phyloP scores from a whole-genome alignment of 2,329 filamentous ascomycete species.

The Clathrospora elynae region DNA sequence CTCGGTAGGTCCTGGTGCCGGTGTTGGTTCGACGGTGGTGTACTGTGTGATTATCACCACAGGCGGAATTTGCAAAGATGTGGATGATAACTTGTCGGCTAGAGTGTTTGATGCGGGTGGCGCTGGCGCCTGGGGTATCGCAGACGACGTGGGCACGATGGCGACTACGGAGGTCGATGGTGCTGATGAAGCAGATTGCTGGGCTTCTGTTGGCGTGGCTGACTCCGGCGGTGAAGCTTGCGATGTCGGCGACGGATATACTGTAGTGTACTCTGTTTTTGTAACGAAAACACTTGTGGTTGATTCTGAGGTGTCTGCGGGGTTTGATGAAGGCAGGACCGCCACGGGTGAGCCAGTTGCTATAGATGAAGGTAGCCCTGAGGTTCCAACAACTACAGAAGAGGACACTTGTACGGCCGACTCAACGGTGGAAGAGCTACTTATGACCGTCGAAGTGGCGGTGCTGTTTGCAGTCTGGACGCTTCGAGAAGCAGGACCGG shows the following conservation, averaged over 20 bases:
- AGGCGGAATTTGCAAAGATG: constrained; percentile 29
- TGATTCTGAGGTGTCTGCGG: constrained; percentile 8
- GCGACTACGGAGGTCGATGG: constrained; percentile 3
- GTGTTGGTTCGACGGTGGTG: constrained; percentile 31
- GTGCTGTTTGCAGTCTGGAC: constrained; percentile 1
- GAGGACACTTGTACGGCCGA: constrained; percentile 6
- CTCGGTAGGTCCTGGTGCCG: constrained; percentile 6
- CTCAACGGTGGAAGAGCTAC: constrained; percentile 5
- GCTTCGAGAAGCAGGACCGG: constrained; percentile 14
- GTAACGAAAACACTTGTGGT: constrained; percentile 31
- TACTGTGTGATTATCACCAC: constrained; percentile 40
- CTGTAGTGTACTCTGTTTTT: constrained; percentile 38
- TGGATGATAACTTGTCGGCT: constrained; percentile 13
- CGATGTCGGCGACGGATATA: constrained; percentile 22
- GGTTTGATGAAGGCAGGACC: not conserved
- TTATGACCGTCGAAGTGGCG: constrained; percentile 1
- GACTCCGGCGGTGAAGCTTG: constrained; percentile 6
- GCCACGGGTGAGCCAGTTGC: constrained; percentile 2
- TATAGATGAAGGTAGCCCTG: not conserved
- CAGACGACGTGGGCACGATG: constrained; percentile 1
- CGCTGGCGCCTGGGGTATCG: constrained; percentile 1
- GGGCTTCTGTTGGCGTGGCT: constrained; percentile 10
- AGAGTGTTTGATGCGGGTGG: constrained; percentile 9
- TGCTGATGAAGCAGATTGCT: not conserved
- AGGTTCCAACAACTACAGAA: constrained; percentile 5